A percentile compares a stretch with the other conserved stretches of the same genome.
Conservation (phyloP, 1,284 basidiomycete genomes). For the Boletus mariae region DNA sequence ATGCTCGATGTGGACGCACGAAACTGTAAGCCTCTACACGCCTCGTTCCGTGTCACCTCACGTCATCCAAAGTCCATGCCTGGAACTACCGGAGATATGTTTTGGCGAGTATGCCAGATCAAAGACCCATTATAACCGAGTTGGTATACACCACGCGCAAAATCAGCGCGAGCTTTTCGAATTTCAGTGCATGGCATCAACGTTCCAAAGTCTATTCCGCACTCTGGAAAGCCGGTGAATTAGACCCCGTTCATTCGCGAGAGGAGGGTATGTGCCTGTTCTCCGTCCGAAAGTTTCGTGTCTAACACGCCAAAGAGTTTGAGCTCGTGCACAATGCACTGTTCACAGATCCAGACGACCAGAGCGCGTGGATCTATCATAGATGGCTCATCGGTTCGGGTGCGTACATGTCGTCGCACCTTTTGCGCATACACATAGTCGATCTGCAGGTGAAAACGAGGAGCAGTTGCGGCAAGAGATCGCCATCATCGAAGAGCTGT, state of each 20-base stretch:
- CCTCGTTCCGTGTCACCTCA: neutral
- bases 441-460: conserved; percentile 48
- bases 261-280: conserved; percentile 54
- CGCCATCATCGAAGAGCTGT: conserved; percentile 75
- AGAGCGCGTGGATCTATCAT: conserved; percentile 98
- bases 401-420: conserved; percentile 29
- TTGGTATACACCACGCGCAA: conserved; percentile 83
- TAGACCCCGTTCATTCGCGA: conserved; percentile 50
- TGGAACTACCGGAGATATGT: conserved; percentile 91
- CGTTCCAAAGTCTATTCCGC: conserved; percentile 78
- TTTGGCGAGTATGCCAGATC: conserved; percentile 62
- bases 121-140: conserved; percentile 55
- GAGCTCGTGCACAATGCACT: conserved; percentile 91
- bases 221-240: conserved; percentile 60
- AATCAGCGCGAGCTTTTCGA: conserved; percentile 93
- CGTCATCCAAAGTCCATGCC: conserved; percentile 65
- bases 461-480: conserved; percentile 76
- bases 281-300: neutral
- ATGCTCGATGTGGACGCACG: conserved; percentile 86
- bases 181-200: conserved; percentile 99
- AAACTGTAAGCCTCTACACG: conserved; percentile 65
- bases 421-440: neutral
- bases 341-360: conserved; percentile 95
- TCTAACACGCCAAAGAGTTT: conserved; percentile 59
- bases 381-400: conserved; percentile 88